phyloP scores from a whole-genome alignment of 2,329 filamentous ascomycete species.

The Metarhizium brunneum region DNA sequence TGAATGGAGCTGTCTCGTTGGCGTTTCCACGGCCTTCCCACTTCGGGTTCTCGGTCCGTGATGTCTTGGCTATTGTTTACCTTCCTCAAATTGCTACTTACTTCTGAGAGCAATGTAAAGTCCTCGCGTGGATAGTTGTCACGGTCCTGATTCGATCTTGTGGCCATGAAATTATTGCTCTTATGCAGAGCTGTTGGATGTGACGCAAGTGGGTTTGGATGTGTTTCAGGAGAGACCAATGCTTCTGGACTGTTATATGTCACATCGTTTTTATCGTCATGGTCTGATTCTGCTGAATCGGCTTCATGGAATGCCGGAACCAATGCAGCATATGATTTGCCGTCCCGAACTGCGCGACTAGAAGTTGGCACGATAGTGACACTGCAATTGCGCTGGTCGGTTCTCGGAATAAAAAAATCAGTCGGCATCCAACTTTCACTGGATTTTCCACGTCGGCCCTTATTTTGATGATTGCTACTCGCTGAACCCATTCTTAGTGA shows the following conservation, averaged over 20 bases:
- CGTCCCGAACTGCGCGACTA: conserved; percentile 23
- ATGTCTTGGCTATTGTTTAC: conserved; percentile 37
- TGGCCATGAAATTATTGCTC: conserved; percentile 11
- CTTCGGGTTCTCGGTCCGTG: background rate
- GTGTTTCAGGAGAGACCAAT: conserved; percentile 15
- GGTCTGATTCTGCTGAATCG: conserved; percentile 31
- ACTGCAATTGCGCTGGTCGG: conserved; percentile 37
- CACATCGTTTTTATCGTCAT: conserved; percentile 26
- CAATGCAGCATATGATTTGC: conserved; percentile 36
- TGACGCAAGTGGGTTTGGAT: conserved; percentile 44
- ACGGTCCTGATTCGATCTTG: conserved; percentile 6
- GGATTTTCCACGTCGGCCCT: conserved; percentile 34
- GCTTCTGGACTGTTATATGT: conserved; percentile 15
- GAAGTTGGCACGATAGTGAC: background rate
- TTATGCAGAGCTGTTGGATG: conserved; percentile 29
- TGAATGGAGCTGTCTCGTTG: conserved; percentile 39
- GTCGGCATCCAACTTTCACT: conserved; percentile 47
- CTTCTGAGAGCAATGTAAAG: conserved; percentile 30
- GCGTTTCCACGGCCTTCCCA: background rate
- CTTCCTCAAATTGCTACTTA: conserved; percentile 34
- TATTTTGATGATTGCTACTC: conserved; percentile 14
- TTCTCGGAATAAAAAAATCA: conserved; percentile 44
- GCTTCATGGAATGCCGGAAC: conserved; percentile 33
- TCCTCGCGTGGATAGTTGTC: conserved; percentile 1
- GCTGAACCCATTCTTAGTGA: conserved; percentile 16